Evolutionary conservation across 768 basidiomycete genomes (phyloP).

Genomic region (Lentinula guzmanii): DNA sequence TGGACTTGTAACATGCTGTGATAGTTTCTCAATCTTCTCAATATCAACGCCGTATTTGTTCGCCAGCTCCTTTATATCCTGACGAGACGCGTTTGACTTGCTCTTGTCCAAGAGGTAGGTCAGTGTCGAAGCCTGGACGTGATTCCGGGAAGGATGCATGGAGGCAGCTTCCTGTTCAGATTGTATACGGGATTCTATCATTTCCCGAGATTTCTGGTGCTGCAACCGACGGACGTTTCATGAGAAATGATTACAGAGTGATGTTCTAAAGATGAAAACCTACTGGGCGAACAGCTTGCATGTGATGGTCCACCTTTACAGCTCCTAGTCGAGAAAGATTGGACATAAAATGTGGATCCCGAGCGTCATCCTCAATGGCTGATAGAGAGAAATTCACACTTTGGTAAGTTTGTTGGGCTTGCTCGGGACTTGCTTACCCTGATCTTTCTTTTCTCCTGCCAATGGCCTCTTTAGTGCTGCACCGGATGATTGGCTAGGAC

Average conservation of each 20-base stretch:
- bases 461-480: constrained; percentile 13
- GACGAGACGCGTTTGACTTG: constrained; percentile 36
- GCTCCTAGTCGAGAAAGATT: constrained; percentile 62
- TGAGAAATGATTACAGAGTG: constrained; percentile 2
- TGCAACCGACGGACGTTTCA: constrained; percentile 4
- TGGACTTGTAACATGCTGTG: constrained; percentile 57
- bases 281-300: constrained; percentile 45
- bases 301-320: constrained; percentile 65
- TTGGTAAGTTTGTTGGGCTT: constrained; percentile 23
- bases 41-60: constrained; percentile 50
- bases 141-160: constrained; percentile 37
- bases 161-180: constrained; percentile 52
- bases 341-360: constrained; percentile 64
- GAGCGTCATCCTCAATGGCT: constrained; percentile 63
- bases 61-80: constrained; percentile 46
- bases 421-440: constrained; percentile 41
- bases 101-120: constrained; percentile 57
- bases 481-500: constrained; percentile 27
- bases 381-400: background rate
- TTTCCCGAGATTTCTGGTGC: constrained; percentile 24
- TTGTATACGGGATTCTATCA: constrained; percentile 47
- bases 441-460: constrained; percentile 43
- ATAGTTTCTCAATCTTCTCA: constrained; percentile 43
- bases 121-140: constrained; percentile 46
- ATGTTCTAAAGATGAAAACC: background rate